Conservation (phyloP, 306 rosid species). For the Castanopsis chinensis region DNA sequence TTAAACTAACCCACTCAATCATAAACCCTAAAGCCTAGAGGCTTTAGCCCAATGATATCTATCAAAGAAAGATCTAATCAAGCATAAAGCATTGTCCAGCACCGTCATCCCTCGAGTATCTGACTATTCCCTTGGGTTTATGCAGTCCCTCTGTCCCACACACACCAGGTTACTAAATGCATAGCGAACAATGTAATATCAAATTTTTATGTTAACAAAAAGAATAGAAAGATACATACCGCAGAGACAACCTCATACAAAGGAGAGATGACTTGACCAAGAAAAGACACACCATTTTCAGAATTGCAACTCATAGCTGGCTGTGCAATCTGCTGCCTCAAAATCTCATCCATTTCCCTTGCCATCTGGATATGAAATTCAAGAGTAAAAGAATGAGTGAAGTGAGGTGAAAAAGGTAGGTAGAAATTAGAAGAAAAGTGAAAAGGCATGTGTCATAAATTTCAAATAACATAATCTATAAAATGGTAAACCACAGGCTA, state of each 20-base stretch:
- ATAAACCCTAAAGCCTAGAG: background rate
- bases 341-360: constrained; percentile 87
- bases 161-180: too few relatives aligned
- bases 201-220: background rate
- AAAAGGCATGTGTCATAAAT: background rate
- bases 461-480: background rate
- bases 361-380: constrained; percentile 66
- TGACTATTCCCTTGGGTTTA: too few relatives aligned
- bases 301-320: constrained; percentile 83
- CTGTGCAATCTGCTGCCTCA: constrained; percentile 66
- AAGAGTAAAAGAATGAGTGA: background rate
- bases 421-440: background rate
- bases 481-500: background rate
- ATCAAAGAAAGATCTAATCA: too few relatives aligned
- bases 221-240: constrained; percentile 46
- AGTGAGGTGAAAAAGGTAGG: background rate
- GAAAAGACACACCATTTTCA: constrained; percentile 70
- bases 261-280: constrained; percentile 73
- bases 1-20: background rate
- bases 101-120: too few relatives aligned
- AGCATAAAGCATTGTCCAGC: too few relatives aligned
- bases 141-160: too few relatives aligned
- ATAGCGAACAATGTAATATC: too few relatives aligned
- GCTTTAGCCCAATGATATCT: background rate
- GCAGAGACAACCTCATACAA: constrained; percentile 75